These are phyloP conservation scores for Calonectria pauciramosa DNA, from an alignment of 2,329 filamentous ascomycete genomes.

Conservation along the genomic window DNA sequence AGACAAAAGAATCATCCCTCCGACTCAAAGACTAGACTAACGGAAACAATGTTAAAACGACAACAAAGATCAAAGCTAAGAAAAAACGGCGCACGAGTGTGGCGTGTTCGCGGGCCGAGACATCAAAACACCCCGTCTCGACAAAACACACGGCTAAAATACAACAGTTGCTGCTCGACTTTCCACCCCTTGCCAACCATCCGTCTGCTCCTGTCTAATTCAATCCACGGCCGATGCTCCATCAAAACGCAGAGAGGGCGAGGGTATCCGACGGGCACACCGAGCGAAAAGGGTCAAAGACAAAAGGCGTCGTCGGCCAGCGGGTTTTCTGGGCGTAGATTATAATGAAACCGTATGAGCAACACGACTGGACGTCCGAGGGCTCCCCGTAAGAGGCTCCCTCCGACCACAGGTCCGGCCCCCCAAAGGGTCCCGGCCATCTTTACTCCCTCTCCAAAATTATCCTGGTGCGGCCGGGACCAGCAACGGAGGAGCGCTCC, in stretches of 20 bases:
- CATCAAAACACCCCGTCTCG: slow-evolving; percentile 50
- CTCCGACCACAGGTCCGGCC: slow-evolving; percentile 30
- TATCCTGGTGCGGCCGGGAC: slow-evolving; percentile 26
- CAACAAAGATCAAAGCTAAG: slow-evolving; percentile 56
- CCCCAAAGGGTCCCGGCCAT: slow-evolving; percentile 36
- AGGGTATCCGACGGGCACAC: slow-evolving; percentile 47
- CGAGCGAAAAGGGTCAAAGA: slow-evolving; percentile 43
- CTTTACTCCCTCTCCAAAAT: slow-evolving; percentile 37
- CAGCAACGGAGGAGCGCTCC: slow-evolving; percentile 26
- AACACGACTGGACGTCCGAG: slow-evolving; percentile 39
- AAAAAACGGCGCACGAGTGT: slow-evolving; percentile 52
- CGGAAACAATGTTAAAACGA: slow-evolving; percentile 44
- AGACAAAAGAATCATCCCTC: slow-evolving; percentile 28
- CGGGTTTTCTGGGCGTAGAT: slow-evolving; percentile 42
- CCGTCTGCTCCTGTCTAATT: slow-evolving; percentile 52
- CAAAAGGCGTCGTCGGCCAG: slow-evolving; percentile 31
- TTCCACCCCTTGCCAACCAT: slow-evolving; percentile 43
- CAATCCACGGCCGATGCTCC: slow-evolving; percentile 49
- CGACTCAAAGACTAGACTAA: slow-evolving; percentile 40
- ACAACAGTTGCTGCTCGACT: slow-evolving; percentile 54
- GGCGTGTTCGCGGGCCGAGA: slow-evolving; percentile 49
- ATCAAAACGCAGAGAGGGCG: slow-evolving; percentile 44
- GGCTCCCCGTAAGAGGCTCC: slow-evolving; percentile 28
- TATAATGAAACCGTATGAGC: slow-evolving; percentile 47
- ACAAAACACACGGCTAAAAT: slow-evolving; percentile 54